A percentile compares a stretch with the other conserved stretches of the same genome.
These are phyloP conservation scores for Sedum album DNA, from an alignment of 164 flowering plant species.

Conservation along the genomic window DNA sequence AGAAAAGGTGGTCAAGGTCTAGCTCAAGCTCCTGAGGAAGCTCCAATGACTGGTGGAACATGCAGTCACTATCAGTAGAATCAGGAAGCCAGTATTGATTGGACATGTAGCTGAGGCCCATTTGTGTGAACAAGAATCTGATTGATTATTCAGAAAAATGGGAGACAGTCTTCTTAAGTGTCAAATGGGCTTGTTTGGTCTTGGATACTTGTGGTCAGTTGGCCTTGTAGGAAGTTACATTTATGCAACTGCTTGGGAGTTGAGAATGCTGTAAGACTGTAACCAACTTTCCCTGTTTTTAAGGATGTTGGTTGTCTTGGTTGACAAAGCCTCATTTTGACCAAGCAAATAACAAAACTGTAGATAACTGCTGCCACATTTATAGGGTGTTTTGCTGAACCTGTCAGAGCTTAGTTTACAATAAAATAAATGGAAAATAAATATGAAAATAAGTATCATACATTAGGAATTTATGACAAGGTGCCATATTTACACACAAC, in stretches of 20 bases:
- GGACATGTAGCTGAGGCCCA: slow-evolving; percentile 6
- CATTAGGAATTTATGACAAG: neutral
- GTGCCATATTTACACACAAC: neutral
- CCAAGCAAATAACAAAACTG: neutral
- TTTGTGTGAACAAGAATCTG: neutral
- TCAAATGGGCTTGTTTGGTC: neutral
- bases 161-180: neutral
- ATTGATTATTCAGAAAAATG: neutral
- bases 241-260: slow-evolving; percentile 7
- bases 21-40: neutral
- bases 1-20: neutral
- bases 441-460: neutral
- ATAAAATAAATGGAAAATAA: neutral
- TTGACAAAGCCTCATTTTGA: neutral
- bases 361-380: neutral
- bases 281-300: neutral
- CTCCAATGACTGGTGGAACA: slow-evolving; percentile 1
- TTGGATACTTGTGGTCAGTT: slow-evolving; percentile 1
- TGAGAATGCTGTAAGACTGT: neutral
- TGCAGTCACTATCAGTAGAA: neutral
- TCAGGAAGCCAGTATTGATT: neutral
- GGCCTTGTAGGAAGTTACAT: slow-evolving; percentile 3
- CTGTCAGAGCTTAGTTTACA: neutral
- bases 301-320: neutral
- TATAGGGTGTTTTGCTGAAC: neutral